A percentile compares a stretch with the other conserved stretches of the same genome.
These are phyloP conservation scores for Lotmaria passim DNA, from an alignment of 208 protist genomes.

Conservation along the genomic window DNA sequence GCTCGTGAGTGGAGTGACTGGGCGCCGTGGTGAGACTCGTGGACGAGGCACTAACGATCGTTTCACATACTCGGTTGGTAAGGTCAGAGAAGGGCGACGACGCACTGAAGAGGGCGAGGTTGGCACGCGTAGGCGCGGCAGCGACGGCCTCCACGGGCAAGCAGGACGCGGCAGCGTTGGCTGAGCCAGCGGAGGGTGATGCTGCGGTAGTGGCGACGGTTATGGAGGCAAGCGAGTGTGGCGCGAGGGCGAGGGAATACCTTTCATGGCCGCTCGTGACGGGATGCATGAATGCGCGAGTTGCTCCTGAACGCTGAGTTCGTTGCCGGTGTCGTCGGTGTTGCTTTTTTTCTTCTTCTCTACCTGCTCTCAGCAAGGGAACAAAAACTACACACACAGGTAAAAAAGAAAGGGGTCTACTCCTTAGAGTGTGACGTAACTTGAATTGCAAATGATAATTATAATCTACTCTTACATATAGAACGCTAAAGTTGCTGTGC, in stretches of 20 bases:
- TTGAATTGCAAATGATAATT: too few species aligned
- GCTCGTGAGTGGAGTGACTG: constrained; percentile 8
- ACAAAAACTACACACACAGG: too few species aligned
- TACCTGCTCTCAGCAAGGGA: background rate
- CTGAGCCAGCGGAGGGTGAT: background rate
- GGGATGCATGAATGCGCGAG: background rate
- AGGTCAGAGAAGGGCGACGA: background rate
- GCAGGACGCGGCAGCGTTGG: background rate
- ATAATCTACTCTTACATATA: too few species aligned
- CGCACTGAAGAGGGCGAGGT: background rate
- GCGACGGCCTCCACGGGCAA: background rate
- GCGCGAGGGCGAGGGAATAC: background rate
- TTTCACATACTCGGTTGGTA: background rate
- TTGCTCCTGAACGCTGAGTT: too few species aligned
- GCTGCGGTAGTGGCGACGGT: background rate
- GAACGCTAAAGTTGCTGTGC: too few species aligned
- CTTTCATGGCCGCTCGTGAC: constrained; percentile 1
- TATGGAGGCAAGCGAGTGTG: too few species aligned
- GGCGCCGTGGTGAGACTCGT: constrained; percentile 1
- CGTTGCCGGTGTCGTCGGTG: too few species aligned
- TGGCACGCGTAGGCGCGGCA: constrained; percentile 1
- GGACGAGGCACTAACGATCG: background rate
- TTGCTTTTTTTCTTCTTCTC: background rate
- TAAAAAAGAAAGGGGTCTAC: too few species aligned
- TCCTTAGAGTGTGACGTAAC: too few species aligned